Percentiles rank a stretch among this genome's conserved stretches.
phyloP scores from a whole-genome alignment of 305 asterid species.

The Ilex paraguariensis region DNA sequence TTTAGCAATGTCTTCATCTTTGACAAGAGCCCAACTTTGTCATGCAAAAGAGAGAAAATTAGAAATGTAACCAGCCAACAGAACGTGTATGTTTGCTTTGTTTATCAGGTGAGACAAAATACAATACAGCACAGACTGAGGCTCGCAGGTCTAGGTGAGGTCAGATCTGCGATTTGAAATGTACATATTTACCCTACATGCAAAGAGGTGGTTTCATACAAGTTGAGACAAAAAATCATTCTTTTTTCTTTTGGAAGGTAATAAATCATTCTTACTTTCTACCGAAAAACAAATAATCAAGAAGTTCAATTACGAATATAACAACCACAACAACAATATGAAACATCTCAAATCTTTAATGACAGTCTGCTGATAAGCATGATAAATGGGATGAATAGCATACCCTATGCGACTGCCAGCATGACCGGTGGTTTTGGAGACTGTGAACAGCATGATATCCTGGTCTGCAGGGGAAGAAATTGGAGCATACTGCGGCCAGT shows the following conservation, averaged over 20 bases:
- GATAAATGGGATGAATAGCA: background rate
- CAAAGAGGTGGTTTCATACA: no score
- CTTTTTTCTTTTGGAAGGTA: no score
- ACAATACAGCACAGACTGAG: no score
- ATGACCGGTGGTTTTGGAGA: constrained; percentile 22
- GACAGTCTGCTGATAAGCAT: background rate
- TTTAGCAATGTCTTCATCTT: constrained; percentile 62
- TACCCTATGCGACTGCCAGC: constrained; percentile 29
- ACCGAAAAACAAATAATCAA: background rate
- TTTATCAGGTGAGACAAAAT: background rate
- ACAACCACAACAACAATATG: background rate
- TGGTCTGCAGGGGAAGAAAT: constrained; percentile 18
- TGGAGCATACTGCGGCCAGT: constrained; percentile 23
- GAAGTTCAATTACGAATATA: background rate
- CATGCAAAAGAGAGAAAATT: no score
- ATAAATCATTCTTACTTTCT: no score
- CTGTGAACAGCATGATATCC: constrained; percentile 24
- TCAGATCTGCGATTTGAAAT: no score
- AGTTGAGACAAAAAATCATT: no score
- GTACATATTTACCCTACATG: no score
- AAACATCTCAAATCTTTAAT: background rate
- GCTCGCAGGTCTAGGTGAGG: no score
- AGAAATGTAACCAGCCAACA: no score
- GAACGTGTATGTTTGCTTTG: no score
- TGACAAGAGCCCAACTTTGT: constrained; percentile 89